Evolutionary conservation across 352 stramenopile genomes (phyloP).

Genomic region (Phytopythium cucurbitacearum): DNA sequence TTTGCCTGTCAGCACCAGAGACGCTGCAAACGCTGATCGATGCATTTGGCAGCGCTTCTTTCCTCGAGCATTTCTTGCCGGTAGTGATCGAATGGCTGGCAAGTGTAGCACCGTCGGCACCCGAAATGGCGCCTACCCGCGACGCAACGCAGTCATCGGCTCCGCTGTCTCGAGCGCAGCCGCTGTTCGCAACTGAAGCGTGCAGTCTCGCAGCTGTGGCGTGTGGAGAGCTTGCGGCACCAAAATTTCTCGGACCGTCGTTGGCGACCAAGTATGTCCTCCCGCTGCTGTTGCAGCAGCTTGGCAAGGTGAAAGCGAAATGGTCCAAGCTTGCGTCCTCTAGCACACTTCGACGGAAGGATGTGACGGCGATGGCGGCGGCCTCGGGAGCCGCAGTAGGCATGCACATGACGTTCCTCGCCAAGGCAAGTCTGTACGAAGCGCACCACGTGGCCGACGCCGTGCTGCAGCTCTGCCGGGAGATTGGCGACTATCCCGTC

Average conservation of each 20-base stretch:
- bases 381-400: slow-evolving; percentile 19
- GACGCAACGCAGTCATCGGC: slow-evolving; percentile 8
- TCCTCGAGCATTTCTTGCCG: slow-evolving; percentile 56
- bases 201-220: slow-evolving; percentile 36
- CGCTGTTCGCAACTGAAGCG: slow-evolving; percentile 43
- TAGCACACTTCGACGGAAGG: slow-evolving; percentile 27
- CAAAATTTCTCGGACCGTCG: slow-evolving; percentile 44
- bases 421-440: slow-evolving; percentile 57
- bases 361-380: slow-evolving; percentile 28
- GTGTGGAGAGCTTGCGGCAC: slow-evolving; percentile 47
- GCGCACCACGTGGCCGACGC: slow-evolving; percentile 64
- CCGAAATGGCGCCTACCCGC: slow-evolving; percentile 8
- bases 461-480: slow-evolving; percentile 55
- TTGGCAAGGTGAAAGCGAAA: slow-evolving; percentile 47
- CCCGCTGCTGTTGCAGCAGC: slow-evolving; percentile 39
- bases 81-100: slow-evolving; percentile 67
- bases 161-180: slow-evolving; percentile 5
- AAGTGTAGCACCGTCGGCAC: slow-evolving; percentile 11
- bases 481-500: slow-evolving; percentile 47
- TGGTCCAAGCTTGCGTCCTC: slow-evolving; percentile 53
- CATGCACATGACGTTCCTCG: slow-evolving; percentile 64
- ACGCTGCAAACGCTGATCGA: slow-evolving; percentile 39
- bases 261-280: slow-evolving; percentile 63
- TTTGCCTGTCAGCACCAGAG: slow-evolving; percentile 43
- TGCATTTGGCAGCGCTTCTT: slow-evolving; percentile 36